Evolutionary conservation across 441 rosid species (phyloP).

Genomic region (Mallotus repandus): DNA sequence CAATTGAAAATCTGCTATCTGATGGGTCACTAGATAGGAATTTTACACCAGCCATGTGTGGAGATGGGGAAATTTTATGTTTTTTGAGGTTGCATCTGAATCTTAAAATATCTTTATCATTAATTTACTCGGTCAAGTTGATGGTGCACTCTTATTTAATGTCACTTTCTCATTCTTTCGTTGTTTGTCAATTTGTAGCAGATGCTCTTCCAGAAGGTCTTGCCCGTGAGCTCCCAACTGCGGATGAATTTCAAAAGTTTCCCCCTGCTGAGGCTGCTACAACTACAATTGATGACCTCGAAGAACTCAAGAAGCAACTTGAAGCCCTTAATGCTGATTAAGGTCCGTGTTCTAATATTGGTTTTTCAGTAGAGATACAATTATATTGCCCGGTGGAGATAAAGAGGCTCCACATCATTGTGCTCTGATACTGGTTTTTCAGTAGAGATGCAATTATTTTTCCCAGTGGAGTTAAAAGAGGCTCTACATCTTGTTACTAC

Average conservation of each 20-base stretch:
- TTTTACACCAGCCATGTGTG: too few species aligned
- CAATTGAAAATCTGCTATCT: too few species aligned
- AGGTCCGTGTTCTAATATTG: neutral
- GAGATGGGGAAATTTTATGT: too few species aligned
- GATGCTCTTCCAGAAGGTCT: conserved; percentile 89
- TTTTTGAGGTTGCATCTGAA: neutral
- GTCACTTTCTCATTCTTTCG: neutral
- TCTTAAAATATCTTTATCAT: neutral
- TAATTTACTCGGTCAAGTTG: too few species aligned
- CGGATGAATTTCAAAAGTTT: conserved; percentile 55
- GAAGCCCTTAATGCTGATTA: conserved; percentile 76
- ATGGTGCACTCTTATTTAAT: neutral
- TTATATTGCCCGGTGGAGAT: neutral
- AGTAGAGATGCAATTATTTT: too few species aligned
- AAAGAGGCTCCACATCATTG: neutral
- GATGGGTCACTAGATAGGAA: too few species aligned
- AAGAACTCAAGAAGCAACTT: conserved; percentile 78
- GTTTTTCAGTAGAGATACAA: neutral
- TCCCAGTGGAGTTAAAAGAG: too few species aligned
- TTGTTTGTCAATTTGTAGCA: conserved; percentile 16
- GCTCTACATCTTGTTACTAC: too few species aligned
- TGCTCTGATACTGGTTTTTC: neutral
- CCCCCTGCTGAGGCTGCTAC: conserved; percentile 42
- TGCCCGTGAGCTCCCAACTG: conserved; percentile 74
- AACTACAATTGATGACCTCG: conserved; percentile 63